Evolutionary conservation across 2,329 filamentous ascomycete genomes (phyloP).

Genomic region (Arthrobotrys sinensis): DNA sequence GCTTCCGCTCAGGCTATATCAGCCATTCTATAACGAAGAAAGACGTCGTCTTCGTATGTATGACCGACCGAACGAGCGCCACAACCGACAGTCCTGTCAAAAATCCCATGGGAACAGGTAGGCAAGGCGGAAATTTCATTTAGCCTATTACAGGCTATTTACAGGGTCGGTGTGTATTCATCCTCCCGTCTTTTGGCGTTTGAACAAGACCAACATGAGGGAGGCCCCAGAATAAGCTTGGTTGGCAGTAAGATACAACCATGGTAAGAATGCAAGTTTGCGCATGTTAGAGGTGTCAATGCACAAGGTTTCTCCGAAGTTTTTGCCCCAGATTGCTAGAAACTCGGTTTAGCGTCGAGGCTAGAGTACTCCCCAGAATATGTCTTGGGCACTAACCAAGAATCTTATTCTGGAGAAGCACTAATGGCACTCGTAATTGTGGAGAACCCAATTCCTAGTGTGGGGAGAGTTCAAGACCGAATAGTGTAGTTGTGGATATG

Average conservation of each 20-base stretch:
- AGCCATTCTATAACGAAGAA: slow-evolving; percentile 23
- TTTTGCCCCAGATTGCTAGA: slow-evolving; percentile 21
- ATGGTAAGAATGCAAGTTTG: background rate
- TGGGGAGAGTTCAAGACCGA: slow-evolving; percentile 4
- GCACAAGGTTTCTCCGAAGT: slow-evolving; percentile 35
- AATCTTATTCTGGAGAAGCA: slow-evolving; percentile 6
- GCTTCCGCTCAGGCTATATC: slow-evolving; percentile 42
- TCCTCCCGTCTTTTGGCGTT: slow-evolving; percentile 35
- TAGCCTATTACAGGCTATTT: slow-evolving; percentile 57
- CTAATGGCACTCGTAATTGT: background rate
- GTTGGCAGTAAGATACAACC: background rate
- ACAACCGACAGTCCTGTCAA: slow-evolving; percentile 40
- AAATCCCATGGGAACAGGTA: slow-evolving; percentile 20
- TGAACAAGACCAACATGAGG: background rate
- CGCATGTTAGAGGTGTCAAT: background rate
- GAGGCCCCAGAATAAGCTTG: slow-evolving; percentile 5
- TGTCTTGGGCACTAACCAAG: background rate
- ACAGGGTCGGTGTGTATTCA: slow-evolving; percentile 37
- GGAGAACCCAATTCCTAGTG: background rate
- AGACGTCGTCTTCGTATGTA: slow-evolving; percentile 9
- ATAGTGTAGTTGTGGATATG: slow-evolving; percentile 9
- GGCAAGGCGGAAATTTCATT: slow-evolving; percentile 40
- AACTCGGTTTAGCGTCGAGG: background rate
- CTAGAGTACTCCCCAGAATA: background rate
- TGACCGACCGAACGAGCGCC: slow-evolving; percentile 56